Conservation (phyloP, 2,329 filamentous ascomycete genomes). For the Metarhizium album region DNA sequence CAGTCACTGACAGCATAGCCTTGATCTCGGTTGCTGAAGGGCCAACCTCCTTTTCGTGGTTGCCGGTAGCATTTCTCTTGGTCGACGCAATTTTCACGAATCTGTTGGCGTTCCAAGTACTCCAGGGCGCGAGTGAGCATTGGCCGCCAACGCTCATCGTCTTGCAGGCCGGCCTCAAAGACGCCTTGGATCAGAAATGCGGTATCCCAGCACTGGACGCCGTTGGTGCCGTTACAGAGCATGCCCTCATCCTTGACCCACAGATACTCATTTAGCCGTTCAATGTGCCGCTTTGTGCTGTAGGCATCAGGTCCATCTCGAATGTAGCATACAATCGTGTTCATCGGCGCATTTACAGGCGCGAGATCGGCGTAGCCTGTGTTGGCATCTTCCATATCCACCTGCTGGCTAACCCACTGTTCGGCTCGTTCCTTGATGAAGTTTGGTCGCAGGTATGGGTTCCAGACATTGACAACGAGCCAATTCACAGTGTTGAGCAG, state of each 20-base stretch:
- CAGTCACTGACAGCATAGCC: constrained; percentile 96
- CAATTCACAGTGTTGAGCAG: constrained; percentile 71
- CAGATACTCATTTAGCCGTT: constrained; percentile 73
- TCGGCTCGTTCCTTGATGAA: constrained; percentile 62
- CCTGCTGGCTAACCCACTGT: constrained; percentile 68
- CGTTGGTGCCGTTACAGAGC: constrained; percentile 92
- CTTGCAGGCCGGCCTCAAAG: constrained; percentile 67
- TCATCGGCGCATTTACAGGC: constrained; percentile 85
- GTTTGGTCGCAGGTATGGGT: constrained; percentile 61
- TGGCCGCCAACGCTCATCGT: constrained; percentile 64
- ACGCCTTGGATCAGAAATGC: constrained; percentile 78
- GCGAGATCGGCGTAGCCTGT: constrained; percentile 79
- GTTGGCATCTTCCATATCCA: constrained; percentile 87
- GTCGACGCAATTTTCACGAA: constrained; percentile 69
- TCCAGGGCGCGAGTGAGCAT: constrained; percentile 76
- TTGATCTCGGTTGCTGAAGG: constrained; percentile 84
- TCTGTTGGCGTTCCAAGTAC: constrained; percentile 86
- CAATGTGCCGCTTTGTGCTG: constrained; percentile 64
- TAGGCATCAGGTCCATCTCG: constrained; percentile 67
- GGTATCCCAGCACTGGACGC: constrained; percentile 97
- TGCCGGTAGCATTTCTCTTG: constrained; percentile 80
- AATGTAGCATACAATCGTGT: constrained; percentile 76
- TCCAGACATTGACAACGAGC: constrained; percentile 68
- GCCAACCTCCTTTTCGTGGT: constrained; percentile 86
- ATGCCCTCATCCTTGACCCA: constrained; percentile 92